Evolutionary conservation across 768 basidiomycete genomes (phyloP), one percentile per base, ranked within the genome.

Genomic region (Galerina marginata): DNA sequence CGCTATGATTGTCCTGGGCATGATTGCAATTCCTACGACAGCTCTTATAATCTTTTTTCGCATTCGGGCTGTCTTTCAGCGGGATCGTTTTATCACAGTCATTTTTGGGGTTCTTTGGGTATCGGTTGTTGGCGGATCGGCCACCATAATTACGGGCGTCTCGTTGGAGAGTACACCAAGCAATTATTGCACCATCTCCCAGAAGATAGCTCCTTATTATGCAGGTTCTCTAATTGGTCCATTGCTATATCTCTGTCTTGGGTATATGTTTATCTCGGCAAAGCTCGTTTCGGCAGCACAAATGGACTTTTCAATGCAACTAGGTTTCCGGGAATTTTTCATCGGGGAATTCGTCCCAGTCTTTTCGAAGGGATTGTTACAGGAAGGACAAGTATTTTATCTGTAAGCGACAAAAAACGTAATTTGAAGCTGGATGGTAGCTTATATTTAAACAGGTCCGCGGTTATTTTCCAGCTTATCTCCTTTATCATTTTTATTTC

Each of bases 401-500:
- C 15, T 66, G 65, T 66, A 33, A 56, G 61, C 7, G 29, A 33
- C 29, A 0, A 20, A 2, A 1, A 7, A 33, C 2, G 2, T 5
- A 33, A 33, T 3, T 33, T 33, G 20, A 33, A 33, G 29, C 5
- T 33, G 29, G 29, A 33, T 33, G 29, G 7, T 58, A 23, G 12
- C 10, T 10, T 12, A 20, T 12, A 36, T 26, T 4, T 26, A 1
- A 45, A 47, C 15, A 65, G 66, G 25, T n/a, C 39, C n/a, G 29
- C 58, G 3, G 53, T 61, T 12, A 23, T 62, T 5, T 23, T 62
- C 15, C 63, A 67, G 36, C 58, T 64, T 15, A 50, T 67, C 15
- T 54, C 66, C 9, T 39, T 67, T n/a, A 61, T 63, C 25, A 16
- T 66, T 1, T 63, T 66, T 36, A 49, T 61, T 1, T 50, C 62